Evolutionary conservation across 495 filamentous ascomycete species (phyloP), one percentile per base, ranked within the genome.

Genomic region (Darksidea phi): DNA sequence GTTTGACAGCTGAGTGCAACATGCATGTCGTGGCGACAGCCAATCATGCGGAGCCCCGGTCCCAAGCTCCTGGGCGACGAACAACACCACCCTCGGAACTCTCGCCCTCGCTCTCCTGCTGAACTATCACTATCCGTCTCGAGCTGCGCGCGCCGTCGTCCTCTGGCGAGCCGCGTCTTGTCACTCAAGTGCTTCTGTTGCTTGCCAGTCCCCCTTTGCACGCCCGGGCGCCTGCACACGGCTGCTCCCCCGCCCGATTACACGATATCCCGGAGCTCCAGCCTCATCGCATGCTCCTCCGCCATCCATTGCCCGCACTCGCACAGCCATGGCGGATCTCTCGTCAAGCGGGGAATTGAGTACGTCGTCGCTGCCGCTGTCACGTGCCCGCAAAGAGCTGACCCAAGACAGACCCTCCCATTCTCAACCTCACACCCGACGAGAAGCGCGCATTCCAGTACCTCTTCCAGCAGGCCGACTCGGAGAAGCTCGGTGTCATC

Each of bases 391-490:
- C 48, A 47, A 2, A 47, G 34, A 48, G 54, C 67, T 69, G 21
- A 71, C 52, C 23, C 15, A 17, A 24, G 23, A 7, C 57, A 61
- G 61, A 51, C 64, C 64, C 78, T 54, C 84, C 88, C 57, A 88
- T 86, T 72, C 83, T 97, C 63, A 91, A 95, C 76, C 85, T 98
- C 62, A 91, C 88, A 17, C 78, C 86, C 11, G 91, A 97, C 63
- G 94, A 98, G 79, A 96, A 95, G 78, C 88, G 90, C 68, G 84
- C 88, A 37, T 98, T 94, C 73, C 89, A 87, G 38, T 89, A 93
- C 74, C 84, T 97, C 49, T 98, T 97, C 73, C 82, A 85, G 71
- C 83, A 87, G 59, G 94, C 94, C 38, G 95, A 97, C 70, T 86
- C 85, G 26, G 94, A 96, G 59, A 86, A 81, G 68, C 83, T 96